Evolutionary conservation across 768 basidiomycete genomes (phyloP).

Genomic region (Hypholoma fasciculare): DNA sequence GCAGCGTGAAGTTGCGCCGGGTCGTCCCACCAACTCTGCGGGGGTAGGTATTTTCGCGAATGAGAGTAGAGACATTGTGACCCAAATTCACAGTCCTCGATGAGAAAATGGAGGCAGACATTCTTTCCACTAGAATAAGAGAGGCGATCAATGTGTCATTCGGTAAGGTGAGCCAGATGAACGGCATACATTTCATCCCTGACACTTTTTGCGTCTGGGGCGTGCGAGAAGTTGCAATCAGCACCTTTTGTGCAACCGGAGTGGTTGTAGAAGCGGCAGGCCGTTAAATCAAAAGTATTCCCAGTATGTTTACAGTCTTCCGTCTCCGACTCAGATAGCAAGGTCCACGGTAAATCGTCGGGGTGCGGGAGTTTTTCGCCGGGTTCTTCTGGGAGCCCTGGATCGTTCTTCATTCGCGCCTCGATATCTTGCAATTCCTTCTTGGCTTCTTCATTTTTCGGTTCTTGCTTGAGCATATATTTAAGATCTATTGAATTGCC

Average conservation of each 20-base stretch:
- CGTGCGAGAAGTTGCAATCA: conserved; percentile 47
- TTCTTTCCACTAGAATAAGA: conserved; percentile 40
- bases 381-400: conserved; percentile 9
- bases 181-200: conserved; percentile 47
- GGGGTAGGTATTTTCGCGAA: conserved; percentile 35
- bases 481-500: conserved; percentile 22
- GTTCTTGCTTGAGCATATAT: conserved; percentile 23
- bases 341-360: conserved; percentile 27
- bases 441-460: conserved; percentile 18
- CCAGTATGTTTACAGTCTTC: conserved; percentile 51
- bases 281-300: conserved; percentile 28
- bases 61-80: conserved; percentile 44
- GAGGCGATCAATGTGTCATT: background rate
- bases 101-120: conserved; percentile 43
- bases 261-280: conserved; percentile 57
- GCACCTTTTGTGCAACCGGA: conserved; percentile 40
- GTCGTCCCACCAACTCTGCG: conserved; percentile 39
- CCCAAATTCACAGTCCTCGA: conserved; percentile 40
- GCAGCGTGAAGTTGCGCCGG: conserved; percentile 15
- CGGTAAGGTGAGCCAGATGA: background rate
- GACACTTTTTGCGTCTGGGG: conserved; percentile 49
- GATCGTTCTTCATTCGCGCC: conserved; percentile 9
- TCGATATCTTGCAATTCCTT: conserved; percentile 12
- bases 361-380: conserved; percentile 17
- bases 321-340: conserved; percentile 46